Evolutionary conservation across 257 asterid genomes (phyloP).

Genomic region (Solanum lignicaule): DNA sequence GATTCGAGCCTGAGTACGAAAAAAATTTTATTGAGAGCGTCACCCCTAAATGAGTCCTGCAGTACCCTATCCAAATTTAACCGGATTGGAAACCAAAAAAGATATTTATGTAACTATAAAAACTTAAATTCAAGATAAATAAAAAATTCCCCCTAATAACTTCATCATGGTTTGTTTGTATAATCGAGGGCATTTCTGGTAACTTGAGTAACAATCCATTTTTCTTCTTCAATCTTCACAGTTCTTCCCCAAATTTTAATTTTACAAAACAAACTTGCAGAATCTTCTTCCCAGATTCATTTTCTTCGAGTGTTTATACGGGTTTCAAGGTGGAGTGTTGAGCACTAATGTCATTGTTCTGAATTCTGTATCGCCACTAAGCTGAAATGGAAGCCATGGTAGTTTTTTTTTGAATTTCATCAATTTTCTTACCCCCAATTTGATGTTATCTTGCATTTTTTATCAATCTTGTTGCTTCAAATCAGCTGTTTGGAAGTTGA

Average conservation of each 20-base stretch:
- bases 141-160: too few species aligned
- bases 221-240: background rate
- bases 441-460: background rate
- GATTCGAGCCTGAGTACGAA: too few species aligned
- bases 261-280: background rate
- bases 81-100: too few species aligned
- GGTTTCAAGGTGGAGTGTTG: background rate
- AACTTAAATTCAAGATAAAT: background rate
- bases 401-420: background rate
- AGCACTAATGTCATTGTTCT: constrained; percentile 18
- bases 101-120: background rate
- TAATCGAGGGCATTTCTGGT: background rate
- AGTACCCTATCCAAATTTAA: too few species aligned
- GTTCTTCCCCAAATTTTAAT: background rate
- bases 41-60: too few species aligned
- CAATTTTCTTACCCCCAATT: background rate
- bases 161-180: background rate
- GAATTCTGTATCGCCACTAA: constrained; percentile 17
- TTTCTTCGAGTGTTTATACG: background rate
- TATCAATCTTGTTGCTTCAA: background rate
- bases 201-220: background rate
- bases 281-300: background rate
- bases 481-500: background rate
- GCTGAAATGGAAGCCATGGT: constrained; percentile 32
- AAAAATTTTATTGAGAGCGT: too few species aligned